phyloP scores from a whole-genome alignment of 176 grass and related monocot species.

The Otatea glauca region DNA sequence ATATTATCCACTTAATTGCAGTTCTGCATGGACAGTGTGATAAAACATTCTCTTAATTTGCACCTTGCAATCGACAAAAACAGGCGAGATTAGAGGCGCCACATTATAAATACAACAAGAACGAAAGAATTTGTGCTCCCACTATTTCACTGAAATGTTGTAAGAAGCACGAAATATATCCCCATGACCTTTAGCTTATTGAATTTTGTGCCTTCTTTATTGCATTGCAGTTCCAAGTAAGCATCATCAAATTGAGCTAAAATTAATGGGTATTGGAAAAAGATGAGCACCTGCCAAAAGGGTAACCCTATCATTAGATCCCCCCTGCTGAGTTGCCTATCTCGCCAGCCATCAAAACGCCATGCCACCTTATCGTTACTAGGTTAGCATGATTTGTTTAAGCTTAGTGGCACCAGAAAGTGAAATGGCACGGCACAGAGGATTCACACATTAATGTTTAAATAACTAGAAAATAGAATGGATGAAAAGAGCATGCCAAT shows the following conservation, averaged over 20 bases:
- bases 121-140: background rate
- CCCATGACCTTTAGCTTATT: background rate
- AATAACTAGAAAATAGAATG: background rate
- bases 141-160: background rate
- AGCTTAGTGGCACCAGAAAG: slow-evolving; percentile 43
- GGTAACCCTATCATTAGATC: slow-evolving; percentile 29
- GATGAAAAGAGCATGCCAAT: background rate
- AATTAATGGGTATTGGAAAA: background rate
- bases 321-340: slow-evolving; percentile 31
- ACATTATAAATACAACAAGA: background rate
- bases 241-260: background rate
- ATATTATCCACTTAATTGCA: slow-evolving; percentile 4
- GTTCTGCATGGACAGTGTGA: background rate
- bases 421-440: slow-evolving; percentile 37
- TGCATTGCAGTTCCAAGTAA: background rate
- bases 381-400: slow-evolving; percentile 40
- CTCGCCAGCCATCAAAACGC: slow-evolving; percentile 35
- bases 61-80: background rate
- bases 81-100: background rate
- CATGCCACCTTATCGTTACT: slow-evolving; percentile 41
- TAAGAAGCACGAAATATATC: background rate
- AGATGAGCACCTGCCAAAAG: slow-evolving; percentile 17
- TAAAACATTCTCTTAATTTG: background rate
- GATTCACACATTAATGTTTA: slow-evolving; percentile 38
- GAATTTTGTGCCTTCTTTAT: background rate